These are phyloP conservation scores for Lepidopterella palustris DNA, from an alignment of 495 filamentous ascomycete species.

Conservation along the genomic window DNA sequence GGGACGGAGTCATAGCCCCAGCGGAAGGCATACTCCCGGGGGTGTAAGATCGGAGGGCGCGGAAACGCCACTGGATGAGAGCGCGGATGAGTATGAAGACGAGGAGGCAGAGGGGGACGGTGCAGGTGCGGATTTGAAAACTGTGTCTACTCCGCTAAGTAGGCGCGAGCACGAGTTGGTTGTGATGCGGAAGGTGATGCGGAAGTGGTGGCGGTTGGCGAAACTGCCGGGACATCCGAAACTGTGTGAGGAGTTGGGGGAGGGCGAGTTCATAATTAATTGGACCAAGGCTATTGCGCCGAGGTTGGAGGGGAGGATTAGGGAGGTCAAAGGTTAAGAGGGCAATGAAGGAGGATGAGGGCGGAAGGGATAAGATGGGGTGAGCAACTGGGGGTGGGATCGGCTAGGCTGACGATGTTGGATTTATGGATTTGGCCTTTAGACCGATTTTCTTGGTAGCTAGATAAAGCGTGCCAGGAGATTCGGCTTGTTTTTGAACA, in stretches of 20 bases:
- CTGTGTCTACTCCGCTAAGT: conserved; percentile 25
- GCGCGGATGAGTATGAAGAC: conserved; percentile 9
- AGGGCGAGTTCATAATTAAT: conserved; percentile 54
- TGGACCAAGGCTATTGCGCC: conserved; percentile 80
- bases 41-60: background rate
- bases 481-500: too few species aligned
- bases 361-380: too few species aligned
- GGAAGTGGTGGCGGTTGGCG: conserved; percentile 69
- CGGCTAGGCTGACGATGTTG: too few species aligned
- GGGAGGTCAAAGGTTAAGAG: conserved; percentile 19
- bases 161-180: conserved; percentile 27
- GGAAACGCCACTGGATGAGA: conserved; percentile 15
- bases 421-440: too few species aligned
- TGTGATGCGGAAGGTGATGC: conserved; percentile 49
- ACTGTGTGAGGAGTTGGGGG: conserved; percentile 42
- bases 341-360: too few species aligned
- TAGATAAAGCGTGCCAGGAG: too few species aligned
- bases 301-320: conserved; percentile 68
- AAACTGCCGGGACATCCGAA: conserved; percentile 46
- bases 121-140: conserved; percentile 31
- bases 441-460: too few species aligned
- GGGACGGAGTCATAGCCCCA: background rate
- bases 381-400: too few species aligned
- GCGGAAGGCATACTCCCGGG: background rate
- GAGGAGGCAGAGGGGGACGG: conserved; percentile 12